These are phyloP conservation scores for Cutaneotrichosporon mucoides DNA, from an alignment of 1,284 basidiomycete species.

Conservation along the genomic window DNA sequence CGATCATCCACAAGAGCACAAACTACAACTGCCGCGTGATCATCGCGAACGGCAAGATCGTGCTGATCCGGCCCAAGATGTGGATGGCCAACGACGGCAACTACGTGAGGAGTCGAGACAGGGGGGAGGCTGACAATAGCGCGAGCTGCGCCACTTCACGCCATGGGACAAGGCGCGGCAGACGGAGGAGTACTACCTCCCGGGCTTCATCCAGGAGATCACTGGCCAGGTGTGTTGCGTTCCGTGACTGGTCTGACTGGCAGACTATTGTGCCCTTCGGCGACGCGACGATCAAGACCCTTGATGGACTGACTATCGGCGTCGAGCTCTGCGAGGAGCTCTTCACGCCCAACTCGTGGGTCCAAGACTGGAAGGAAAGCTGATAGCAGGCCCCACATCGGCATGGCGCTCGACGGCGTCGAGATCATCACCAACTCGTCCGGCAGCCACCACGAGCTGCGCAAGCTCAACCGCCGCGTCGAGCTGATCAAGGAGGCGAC, in stretches of 20 bases:
- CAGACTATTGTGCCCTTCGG: slow-evolving; percentile 71
- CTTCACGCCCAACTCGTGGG: slow-evolving; percentile 83
- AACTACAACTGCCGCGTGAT: slow-evolving; percentile 96
- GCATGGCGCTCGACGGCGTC: slow-evolving; percentile 95
- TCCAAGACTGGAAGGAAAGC: no score
- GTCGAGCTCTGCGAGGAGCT: slow-evolving; percentile 96
- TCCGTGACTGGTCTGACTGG: no score
- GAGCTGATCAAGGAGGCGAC: slow-evolving; percentile 98
- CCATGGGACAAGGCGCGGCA: slow-evolving; percentile 87
- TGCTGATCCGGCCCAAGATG: slow-evolving; percentile 97
- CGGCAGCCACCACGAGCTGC: slow-evolving; percentile 93
- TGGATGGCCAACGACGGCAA: slow-evolving; percentile 99
- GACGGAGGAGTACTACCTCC: slow-evolving; percentile 84
- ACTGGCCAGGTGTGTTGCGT: slow-evolving; percentile 70
- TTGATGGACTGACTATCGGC: slow-evolving; percentile 86
- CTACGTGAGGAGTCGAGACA: slow-evolving; percentile 54
- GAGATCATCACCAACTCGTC: slow-evolving; percentile 99
- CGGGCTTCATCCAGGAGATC: slow-evolving; percentile 75
- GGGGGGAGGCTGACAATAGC: slow-evolving; percentile 39
- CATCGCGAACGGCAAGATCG: slow-evolving; percentile 75
- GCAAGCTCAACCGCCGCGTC: slow-evolving; percentile 85
- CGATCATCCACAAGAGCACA: slow-evolving; percentile 91
- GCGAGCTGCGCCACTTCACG: slow-evolving; percentile 92
- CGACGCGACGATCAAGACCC: slow-evolving; percentile 85
- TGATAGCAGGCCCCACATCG: slow-evolving; percentile 66